Base-by-base conservation (phyloP, 2,329 filamentous ascomycete genomes). In the Aspergillus luchuensis region DNA sequence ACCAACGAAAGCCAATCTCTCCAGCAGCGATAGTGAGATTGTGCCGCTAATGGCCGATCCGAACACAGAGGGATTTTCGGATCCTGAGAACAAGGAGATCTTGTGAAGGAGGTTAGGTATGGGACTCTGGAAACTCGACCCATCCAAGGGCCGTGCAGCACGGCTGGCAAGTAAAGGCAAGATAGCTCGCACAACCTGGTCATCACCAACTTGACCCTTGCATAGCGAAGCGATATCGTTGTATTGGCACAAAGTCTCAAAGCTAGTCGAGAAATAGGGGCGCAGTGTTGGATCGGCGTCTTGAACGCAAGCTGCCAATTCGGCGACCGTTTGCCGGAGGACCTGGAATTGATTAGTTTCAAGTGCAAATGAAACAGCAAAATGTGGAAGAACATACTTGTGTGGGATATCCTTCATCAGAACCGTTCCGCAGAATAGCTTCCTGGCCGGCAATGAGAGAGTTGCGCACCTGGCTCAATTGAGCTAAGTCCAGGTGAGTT, bases 1-100 rank as follows among this genome's bases (percentile, higher is more conserved):
- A 11, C 77, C 76, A 17, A 87, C 73, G 1, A 73, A 76, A 54
- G 82, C 78, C 50, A 89, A 74, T 65, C 83, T 87, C 13, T 79
- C 77, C 66, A 91, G 77, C 3, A 91, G 69, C 0, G 82, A 81
- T 21, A 79, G 68, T 6, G 84, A 81, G 17, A 87, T 67, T 4
- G 74, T 76, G 33, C 80, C 80, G 11, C 76, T 78, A 72, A 84
- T 81, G 6, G 83, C 81, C 38, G 80, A 73, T 0, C 79, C 70
- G 5, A 74, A 70, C 61, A 66, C 67, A 62, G 66, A 66, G 4
- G 65, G 56, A 51, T 64, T 67, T 38, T 68, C 70, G 54, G 70
- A 72, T 3, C 76, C 76, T 11, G 73, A 70, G 45, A 77, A 79
- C 1, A 74, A 63, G 4, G 77, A 71, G 23, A 79, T 56, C 58